phyloP scores from a whole-genome alignment of 176 grass and related monocot genomes.

The Triticum turgidum region DNA sequence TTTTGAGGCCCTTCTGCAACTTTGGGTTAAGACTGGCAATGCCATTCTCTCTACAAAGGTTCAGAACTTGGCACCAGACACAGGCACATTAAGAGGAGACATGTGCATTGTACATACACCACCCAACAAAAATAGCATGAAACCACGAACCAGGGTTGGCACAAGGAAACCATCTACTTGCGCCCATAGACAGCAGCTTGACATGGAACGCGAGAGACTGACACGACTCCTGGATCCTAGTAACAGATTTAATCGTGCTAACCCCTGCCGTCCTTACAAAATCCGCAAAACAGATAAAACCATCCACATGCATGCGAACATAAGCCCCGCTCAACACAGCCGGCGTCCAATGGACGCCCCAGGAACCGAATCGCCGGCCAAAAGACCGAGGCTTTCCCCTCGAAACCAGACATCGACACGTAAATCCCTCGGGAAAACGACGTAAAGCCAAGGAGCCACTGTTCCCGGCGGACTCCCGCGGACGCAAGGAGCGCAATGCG shows the following conservation, averaged over 20 bases:
- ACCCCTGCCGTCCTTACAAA: background rate
- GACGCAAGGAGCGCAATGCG: slow-evolving; percentile 23
- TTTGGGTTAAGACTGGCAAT: background rate
- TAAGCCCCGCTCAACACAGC: background rate
- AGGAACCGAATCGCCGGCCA: background rate
- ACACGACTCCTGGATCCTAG: background rate
- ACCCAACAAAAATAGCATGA: background rate
- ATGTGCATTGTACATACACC: background rate
- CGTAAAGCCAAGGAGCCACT: slow-evolving; percentile 18
- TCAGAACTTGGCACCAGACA: background rate
- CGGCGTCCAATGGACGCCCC: background rate
- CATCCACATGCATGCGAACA: background rate
- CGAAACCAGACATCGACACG: slow-evolving; percentile 20
- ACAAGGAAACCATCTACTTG: background rate
- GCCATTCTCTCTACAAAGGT: background rate
- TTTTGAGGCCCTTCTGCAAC: background rate
- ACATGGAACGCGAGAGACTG: background rate
- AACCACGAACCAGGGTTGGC: background rate
- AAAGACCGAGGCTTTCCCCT: background rate
- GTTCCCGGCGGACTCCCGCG: background rate
- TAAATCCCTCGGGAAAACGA: slow-evolving; percentile 37
- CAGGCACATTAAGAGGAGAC: background rate
- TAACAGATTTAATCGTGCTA: background rate
- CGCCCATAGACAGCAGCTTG: background rate
- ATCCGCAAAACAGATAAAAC: background rate